Base-by-base conservation (phyloP, 2,329 filamentous ascomycete genomes). In the Incumbomyces delicatus region DNA sequence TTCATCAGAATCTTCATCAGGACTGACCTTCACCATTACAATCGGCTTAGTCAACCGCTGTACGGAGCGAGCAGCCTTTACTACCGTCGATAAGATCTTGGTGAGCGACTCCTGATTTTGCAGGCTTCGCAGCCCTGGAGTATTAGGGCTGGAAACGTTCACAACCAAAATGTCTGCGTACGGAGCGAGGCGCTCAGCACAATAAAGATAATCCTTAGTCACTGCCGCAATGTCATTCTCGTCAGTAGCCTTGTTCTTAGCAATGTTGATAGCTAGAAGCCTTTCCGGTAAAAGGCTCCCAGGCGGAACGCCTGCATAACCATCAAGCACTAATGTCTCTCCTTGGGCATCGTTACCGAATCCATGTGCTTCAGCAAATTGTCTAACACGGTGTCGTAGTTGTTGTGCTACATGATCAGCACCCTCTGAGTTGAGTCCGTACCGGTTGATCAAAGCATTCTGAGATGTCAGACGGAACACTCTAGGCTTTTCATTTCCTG, bases 1-100 rank as follows among this genome's bases (percentile, higher is more conserved):
- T 47, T 80, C 72, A 44, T 88, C 81, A 16, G 83, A 80, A 62
- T 95, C 87, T 67, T 96, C 92, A 58, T 98, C 92, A 0, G 92
- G 92, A 49, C 87, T 94, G 16, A 98, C 90, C 71, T 98, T 98
- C 59, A 98, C 92, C 87, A 98, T 95, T 48, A 98, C 87, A 48
- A 74, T 80, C 0, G 86, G 87, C 60, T 83, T 85, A 1, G 74
- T 78, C 62, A 78, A 83, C 55, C 89, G 75, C 22, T 84, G 73
- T 11, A 83, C 76, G 52, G 72, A 71, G 55, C 77, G 71, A 1
- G 88, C 88, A 46, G 90, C 85, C 13, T 78, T 73, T 1, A 96
- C 90, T 0, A 96, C 90, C 1, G 86, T 85, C 8, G 74, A 77
- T 34, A 98, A 70, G 39, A 98, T 83, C 35, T 78, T 72, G 2